Base-by-base conservation (phyloP, 164 flowering plant genomes). In the Tetrastigma voinierianum region DNA sequence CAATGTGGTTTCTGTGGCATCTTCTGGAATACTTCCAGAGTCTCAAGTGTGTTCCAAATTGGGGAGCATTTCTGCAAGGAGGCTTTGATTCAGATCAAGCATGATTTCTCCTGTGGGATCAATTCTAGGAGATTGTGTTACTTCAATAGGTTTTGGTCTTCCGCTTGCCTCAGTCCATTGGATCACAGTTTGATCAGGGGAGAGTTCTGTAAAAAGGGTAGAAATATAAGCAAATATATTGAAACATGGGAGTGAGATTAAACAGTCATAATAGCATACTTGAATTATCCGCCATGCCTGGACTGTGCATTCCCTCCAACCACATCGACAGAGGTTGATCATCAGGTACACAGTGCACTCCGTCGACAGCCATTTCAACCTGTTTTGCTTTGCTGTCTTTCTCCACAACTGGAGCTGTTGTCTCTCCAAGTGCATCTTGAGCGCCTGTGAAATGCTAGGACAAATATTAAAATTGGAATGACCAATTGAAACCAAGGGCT, bases 1-100 rank as follows among this genome's bases (percentile, higher is more conserved):
- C 83, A 85, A 76, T 85, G 89, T 24, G 86, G 87, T 1, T 51
- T 65, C 61, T 83, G 89, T 12, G 84, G 87, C 21, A 80, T n/a
- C 23, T n/a, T 54, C 24, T 54, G 52, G 64, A 83, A 85, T 7
- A 70, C 71, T 54, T 77, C 77, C 79, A 81, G 71, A 23, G 85
- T 69, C 53, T 83, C 85, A 14, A 85, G 49, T 5, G 73, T 62
- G 46, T 69, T 49, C 89, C 89, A 85, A 2, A 81, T 51, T 10
- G 65, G 63, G 0, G 80, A 74, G 64, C 49, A 72, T 62, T 80
- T 85, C 45, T n/a, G 46, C 64, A 56, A 85, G 86, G 61, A 78
- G 62, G 4, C 24, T 53, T 57, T 46, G 59, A 24, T 61, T 58
- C 9, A 64, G 74, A 14, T 46, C 59, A 12, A 19, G 45, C 2